Evolutionary conservation across 306 rosid species (phyloP).

Genomic region (Corylus avellana): DNA sequence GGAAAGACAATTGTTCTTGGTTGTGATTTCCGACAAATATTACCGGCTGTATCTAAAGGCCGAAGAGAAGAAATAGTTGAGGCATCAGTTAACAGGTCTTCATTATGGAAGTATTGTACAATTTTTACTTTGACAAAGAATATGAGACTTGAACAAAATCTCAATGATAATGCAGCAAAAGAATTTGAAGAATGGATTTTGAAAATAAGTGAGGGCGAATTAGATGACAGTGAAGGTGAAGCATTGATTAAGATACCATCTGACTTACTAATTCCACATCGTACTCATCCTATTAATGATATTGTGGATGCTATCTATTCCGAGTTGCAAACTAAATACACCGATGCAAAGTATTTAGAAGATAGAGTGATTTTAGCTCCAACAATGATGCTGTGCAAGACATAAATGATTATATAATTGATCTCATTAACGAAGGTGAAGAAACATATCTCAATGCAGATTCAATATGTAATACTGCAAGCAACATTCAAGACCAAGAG

Average conservation of each 20-base stretch:
- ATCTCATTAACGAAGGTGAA: not conserved
- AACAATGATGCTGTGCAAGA: not conserved
- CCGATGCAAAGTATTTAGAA: not conserved
- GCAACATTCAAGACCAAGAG: not conserved
- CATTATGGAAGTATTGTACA: not conserved
- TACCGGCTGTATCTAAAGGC: not conserved
- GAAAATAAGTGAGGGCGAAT: not conserved
- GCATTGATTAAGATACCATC: not conserved
- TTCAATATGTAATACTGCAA: not conserved
- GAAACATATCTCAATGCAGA: not conserved
- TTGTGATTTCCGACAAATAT: conserved; percentile 1
- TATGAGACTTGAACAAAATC: not conserved
- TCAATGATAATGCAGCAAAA: no score
- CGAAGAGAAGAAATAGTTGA: not conserved
- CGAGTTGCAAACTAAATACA: not conserved
- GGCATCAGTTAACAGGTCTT: not conserved
- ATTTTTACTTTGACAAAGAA: not conserved
- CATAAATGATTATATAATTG: not conserved
- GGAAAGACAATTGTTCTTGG: not conserved
- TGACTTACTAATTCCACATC: not conserved
- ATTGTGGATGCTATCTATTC: not conserved
- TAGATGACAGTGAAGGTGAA: not conserved
- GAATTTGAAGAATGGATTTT: not conserved
- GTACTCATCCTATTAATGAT: not conserved
- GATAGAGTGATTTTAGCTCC: not conserved